phyloP scores from a whole-genome alignment of 768 basidiomycete genomes.

The Tylopilus vinaceipallidus region DNA sequence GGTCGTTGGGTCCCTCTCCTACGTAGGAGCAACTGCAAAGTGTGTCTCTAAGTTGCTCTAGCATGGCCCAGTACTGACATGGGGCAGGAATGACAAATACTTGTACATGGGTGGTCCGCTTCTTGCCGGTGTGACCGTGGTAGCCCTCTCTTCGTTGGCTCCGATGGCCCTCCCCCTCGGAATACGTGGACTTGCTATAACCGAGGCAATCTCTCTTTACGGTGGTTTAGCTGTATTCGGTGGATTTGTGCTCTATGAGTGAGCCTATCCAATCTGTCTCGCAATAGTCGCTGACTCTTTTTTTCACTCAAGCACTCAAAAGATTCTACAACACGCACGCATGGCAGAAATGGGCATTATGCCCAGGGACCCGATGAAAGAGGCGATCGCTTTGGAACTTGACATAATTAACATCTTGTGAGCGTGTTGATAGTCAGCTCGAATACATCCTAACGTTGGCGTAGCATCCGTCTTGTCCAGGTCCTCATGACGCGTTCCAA shows the following conservation, averaged over 20 bases:
- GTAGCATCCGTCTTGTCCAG: constrained; percentile 77
- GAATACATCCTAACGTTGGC: constrained; percentile 11
- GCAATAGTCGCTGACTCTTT: background rate
- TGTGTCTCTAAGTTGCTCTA: constrained; percentile 28
- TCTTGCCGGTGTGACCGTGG: constrained; percentile 84
- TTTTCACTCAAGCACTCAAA: constrained; percentile 58
- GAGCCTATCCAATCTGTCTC: constrained; percentile 31
- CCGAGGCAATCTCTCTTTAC: constrained; percentile 79
- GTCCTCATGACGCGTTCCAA: constrained; percentile 66
- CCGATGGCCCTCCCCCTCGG: constrained; percentile 89
- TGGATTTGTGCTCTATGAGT: constrained; percentile 88
- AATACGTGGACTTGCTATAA: constrained; percentile 68
- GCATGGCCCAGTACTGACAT: background rate
- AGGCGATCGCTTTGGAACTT: constrained; percentile 75
- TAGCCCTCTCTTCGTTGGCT: constrained; percentile 82
- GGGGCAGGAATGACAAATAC: constrained; percentile 69
- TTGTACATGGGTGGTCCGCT: constrained; percentile 85
- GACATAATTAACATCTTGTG: constrained; percentile 92
- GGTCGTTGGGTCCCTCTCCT: constrained; percentile 81
- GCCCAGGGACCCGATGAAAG: constrained; percentile 71
- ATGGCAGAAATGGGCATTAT: constrained; percentile 67
- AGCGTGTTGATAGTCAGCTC: constrained; percentile 22
- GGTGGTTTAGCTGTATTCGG: constrained; percentile 87
- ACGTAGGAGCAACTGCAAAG: constrained; percentile 87
- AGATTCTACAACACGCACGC: constrained; percentile 75